These are phyloP conservation scores for Neurospora sp. DNA, from an alignment of 495 filamentous ascomycete species.

Conservation along the genomic window DNA sequence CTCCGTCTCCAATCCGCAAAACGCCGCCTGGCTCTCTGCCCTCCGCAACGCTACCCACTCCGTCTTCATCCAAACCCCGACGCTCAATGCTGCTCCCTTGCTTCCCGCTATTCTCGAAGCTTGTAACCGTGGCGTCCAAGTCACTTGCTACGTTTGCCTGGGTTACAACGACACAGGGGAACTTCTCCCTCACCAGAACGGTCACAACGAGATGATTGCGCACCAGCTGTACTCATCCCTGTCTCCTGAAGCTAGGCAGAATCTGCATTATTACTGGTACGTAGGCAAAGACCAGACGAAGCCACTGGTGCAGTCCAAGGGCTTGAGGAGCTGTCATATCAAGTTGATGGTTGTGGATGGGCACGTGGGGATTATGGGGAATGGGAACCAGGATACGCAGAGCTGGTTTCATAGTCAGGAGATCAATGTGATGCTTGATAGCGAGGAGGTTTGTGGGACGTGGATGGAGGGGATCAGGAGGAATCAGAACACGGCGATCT, in stretches of 20 bases:
- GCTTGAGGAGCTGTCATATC: constrained; percentile 59
- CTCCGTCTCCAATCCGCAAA: constrained; percentile 55
- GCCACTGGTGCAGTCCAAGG: constrained; percentile 52
- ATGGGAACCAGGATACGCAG: constrained; percentile 76
- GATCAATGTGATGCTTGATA: constrained; percentile 64
- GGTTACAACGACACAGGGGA: constrained; percentile 74
- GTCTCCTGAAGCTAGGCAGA: constrained; percentile 30
- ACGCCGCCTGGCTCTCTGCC: constrained; percentile 58
- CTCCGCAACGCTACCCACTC: constrained; percentile 49
- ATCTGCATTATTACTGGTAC: constrained; percentile 55
- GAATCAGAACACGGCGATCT: constrained; percentile 62
- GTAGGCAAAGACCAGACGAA: constrained; percentile 58
- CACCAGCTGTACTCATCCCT: constrained; percentile 46
- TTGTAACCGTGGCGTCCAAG: constrained; percentile 52
- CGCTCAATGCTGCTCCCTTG: constrained; percentile 62
- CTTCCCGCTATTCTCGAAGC: constrained; percentile 51
- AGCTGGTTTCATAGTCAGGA: constrained; percentile 70
- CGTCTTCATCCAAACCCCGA: constrained; percentile 67
- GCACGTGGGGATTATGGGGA: constrained; percentile 57
- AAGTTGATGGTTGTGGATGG: constrained; percentile 69
- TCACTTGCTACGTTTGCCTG: constrained; percentile 60
- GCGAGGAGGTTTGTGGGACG: constrained; percentile 41
- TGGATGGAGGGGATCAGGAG: constrained; percentile 54
- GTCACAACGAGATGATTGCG: constrained; percentile 62
- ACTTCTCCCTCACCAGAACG: constrained; percentile 62